Percentiles rank a stretch among this genome's conserved stretches.
Evolutionary conservation across 2,329 filamentous ascomycete species (phyloP).

Genomic region (Dryadomyces quercus-mongolicae): DNA sequence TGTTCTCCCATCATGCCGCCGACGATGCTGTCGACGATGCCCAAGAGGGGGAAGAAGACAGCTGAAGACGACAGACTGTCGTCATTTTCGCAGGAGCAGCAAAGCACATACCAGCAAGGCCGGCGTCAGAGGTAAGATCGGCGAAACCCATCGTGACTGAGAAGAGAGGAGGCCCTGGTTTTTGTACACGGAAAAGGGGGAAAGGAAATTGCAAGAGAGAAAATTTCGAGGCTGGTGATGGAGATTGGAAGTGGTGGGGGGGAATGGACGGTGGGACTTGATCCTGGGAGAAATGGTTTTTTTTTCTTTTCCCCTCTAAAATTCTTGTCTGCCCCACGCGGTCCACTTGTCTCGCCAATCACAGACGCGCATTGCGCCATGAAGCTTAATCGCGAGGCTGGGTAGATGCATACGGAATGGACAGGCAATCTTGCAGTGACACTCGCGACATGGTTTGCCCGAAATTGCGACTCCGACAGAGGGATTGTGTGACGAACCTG

Average conservation of each 20-base stretch:
- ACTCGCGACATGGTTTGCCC: no score
- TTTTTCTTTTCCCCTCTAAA: conserved; percentile 3
- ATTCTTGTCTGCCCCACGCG: not conserved
- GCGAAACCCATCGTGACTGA: conserved; percentile 17
- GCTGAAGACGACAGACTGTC: not conserved
- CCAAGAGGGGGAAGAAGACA: conserved; percentile 1
- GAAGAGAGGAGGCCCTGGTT: not conserved
- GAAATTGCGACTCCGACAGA: no score
- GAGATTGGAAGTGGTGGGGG: conserved; percentile 8
- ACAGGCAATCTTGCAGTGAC: no score
- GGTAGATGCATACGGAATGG: not conserved
- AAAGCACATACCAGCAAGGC: conserved; percentile 15
- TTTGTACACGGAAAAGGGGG: conserved; percentile 1
- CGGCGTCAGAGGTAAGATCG: conserved; percentile 17
- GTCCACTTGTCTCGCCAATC: not conserved
- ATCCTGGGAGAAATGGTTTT: conserved; percentile 3
- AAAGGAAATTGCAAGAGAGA: conserved; percentile 3
- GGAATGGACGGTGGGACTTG: conserved; percentile 3
- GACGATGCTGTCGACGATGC: not conserved
- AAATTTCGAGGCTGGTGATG: conserved; percentile 5
- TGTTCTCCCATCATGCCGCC: not conserved
- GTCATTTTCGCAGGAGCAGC: not conserved
- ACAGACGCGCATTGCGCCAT: not conserved
- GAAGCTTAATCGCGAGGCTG: not conserved
- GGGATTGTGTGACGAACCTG: no score